These are phyloP conservation scores for Eremomyces bilateralis DNA, from an alignment of 495 filamentous ascomycete genomes.

Conservation along the genomic window DNA sequence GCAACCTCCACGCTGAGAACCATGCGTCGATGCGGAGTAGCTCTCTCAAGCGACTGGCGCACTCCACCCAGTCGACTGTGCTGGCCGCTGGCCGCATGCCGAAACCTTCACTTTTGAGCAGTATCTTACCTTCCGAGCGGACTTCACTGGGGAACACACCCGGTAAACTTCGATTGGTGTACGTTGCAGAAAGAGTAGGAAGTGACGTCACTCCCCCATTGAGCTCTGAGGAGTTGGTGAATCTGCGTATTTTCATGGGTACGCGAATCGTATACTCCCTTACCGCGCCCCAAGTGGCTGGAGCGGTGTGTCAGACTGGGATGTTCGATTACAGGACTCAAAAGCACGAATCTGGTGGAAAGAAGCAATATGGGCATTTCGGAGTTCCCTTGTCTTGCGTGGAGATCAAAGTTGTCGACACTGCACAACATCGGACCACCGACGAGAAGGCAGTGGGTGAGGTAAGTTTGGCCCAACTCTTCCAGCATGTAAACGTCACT, in stretches of 20 bases:
- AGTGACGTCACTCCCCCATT: slow-evolving; percentile 26
- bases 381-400: slow-evolving; percentile 60
- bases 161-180: slow-evolving; percentile 54
- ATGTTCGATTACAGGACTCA: slow-evolving; percentile 67
- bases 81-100: slow-evolving; percentile 60
- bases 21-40: slow-evolving; percentile 25
- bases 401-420: slow-evolving; percentile 52
- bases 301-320: slow-evolving; percentile 63
- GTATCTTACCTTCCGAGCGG: slow-evolving; percentile 37
- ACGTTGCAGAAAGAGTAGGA: slow-evolving; percentile 37
- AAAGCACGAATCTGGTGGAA: slow-evolving; percentile 6
- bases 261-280: slow-evolving; percentile 72
- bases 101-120: slow-evolving; percentile 33
- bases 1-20: slow-evolving; percentile 36
- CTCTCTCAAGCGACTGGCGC: slow-evolving; percentile 32
- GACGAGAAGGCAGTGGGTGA: slow-evolving; percentile 36
- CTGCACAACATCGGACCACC: slow-evolving; percentile 30
- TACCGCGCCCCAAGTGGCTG: slow-evolving; percentile 60
- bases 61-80: slow-evolving; percentile 45
- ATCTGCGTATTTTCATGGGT: slow-evolving; percentile 58
- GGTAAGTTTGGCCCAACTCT: slow-evolving; percentile 24
- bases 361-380: slow-evolving; percentile 42
- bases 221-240: slow-evolving; percentile 44
- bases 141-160: slow-evolving; percentile 41
- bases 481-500: not conserved